phyloP scores from a whole-genome alignment of 306 rosid species.

The Prunus mume region DNA sequence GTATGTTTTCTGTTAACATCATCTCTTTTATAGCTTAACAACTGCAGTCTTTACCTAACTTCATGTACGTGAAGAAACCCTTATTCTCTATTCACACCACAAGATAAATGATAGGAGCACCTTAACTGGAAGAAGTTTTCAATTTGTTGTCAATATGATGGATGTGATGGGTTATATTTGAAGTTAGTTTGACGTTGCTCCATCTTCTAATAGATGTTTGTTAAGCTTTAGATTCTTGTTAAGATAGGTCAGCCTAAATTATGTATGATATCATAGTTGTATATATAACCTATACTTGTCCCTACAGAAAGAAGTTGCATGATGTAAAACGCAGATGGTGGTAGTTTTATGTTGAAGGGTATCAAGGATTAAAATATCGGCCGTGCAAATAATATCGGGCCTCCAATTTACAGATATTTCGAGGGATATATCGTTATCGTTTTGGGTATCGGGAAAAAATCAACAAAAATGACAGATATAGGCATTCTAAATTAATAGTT shows the following conservation, averaged over 20 bases:
- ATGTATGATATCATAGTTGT: neutral
- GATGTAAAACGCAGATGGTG: too few species aligned
- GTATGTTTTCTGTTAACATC: conserved; percentile 44
- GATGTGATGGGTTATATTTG: neutral
- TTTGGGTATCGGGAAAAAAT: too few species aligned
- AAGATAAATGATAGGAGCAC: neutral
- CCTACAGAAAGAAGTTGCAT: neutral
- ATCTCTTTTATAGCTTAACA: neutral
- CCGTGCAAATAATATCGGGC: too few species aligned
- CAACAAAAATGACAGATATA: too few species aligned
- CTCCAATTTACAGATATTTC: too few species aligned
- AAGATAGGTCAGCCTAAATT: neutral
- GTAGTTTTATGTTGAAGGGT: too few species aligned
- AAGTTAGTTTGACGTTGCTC: neutral
- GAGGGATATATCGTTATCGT: too few species aligned
- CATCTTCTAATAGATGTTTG: neutral
- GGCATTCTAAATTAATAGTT: too few species aligned
- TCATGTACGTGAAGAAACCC: neutral
- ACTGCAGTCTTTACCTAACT: neutral
- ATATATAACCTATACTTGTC: neutral
- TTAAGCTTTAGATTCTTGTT: neutral
- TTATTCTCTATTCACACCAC: neutral
- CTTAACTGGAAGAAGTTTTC: neutral
- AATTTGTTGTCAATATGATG: neutral
- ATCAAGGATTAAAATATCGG: too few species aligned